Base-by-base conservation (phyloP, 1,284 basidiomycete species). In the Mycena citricolor region DNA sequence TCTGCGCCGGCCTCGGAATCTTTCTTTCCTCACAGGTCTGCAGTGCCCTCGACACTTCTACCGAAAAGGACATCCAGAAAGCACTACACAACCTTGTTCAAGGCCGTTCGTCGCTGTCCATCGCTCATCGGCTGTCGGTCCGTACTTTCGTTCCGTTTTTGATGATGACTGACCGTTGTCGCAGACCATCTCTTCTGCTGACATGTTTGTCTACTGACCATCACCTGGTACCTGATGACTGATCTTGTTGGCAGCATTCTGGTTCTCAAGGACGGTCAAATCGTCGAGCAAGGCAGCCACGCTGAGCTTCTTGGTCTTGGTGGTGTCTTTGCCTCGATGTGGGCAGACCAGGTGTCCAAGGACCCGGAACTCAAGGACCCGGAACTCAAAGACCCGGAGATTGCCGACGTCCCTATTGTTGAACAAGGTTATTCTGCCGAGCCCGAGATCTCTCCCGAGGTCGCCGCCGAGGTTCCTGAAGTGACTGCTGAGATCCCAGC, bases 11-110 rank as follows among this genome's bases (percentile, higher is more conserved):
- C 8, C 37, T 29, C 22, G 8, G 23, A 22, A 21, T 8, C 16
- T 21, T 17, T 45, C 24, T 26, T 51, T 28, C 24, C 34, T 48
- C 32, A 49, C 14, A n/a, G 29, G 8, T 54, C 26, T 59, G 45
- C 32, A 86, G 84, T 54, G 87, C 87, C 14, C 65, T 92, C 51
- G 89, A 92, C 63, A 90, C 88, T 4, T 81, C 82, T 6, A 91
- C 89, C 2, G 89, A 92, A 62, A 84, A 86, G 48, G 80, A 88
- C 57, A 88, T 94, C 49, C 91, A 94, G 62, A 85, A 83, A 54
- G 86, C 87, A 8, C 70, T 91, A 37, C 83, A 84, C 57, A 83
- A 83, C 56, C 75, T 86, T 22, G 80, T 79, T 45, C 68, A 77
- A 56, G 85, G 81, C 39, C 76, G 86, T 49, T 83, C 86, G 14